A percentile compares a stretch with the other conserved stretches of the same genome.
Conservation (phyloP, 257 asterid genomes). For the Solanum commersonii region DNA sequence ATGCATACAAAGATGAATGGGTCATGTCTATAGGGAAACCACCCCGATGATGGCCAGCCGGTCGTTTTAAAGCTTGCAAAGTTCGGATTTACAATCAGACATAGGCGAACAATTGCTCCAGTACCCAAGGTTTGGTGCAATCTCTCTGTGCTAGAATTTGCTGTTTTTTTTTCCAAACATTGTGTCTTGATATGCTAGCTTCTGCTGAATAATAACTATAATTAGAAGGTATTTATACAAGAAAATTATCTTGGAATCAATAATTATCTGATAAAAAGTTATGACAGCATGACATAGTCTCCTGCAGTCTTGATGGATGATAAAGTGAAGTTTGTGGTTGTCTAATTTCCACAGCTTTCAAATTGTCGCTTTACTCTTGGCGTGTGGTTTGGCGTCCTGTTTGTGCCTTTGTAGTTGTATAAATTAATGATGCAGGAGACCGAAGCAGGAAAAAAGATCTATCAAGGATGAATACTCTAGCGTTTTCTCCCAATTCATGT, state of each 20-base stretch:
- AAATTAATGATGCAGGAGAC: not conserved
- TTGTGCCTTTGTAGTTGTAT: not conserved
- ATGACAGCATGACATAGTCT: not conserved
- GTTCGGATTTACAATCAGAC: conserved; percentile 53
- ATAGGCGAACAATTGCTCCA: conserved; percentile 49
- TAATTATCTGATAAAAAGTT: not conserved
- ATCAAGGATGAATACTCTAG: not conserved
- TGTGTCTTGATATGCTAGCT: not conserved
- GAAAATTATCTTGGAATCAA: not conserved
- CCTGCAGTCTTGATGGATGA: not conserved
- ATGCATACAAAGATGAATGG: conserved; percentile 1
- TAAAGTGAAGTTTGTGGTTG: not conserved
- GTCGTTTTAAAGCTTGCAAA: conserved; percentile 49
- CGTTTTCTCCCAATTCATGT: not conserved
- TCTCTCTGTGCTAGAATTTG: not conserved
- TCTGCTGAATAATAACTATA: not conserved
- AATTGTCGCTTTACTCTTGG: not conserved
- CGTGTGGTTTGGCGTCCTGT: not conserved
- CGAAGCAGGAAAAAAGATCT: not conserved
- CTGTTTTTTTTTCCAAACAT: not conserved
- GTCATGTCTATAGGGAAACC: conserved; percentile 52
- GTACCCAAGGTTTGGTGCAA: conserved; percentile 64
- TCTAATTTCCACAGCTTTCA: not conserved
- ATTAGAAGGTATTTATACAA: not conserved
- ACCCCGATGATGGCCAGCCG: conserved; percentile 62